Evolutionary conservation across 2,329 filamentous ascomycete genomes (phyloP).

Genomic region (Diplodia sapinea): DNA sequence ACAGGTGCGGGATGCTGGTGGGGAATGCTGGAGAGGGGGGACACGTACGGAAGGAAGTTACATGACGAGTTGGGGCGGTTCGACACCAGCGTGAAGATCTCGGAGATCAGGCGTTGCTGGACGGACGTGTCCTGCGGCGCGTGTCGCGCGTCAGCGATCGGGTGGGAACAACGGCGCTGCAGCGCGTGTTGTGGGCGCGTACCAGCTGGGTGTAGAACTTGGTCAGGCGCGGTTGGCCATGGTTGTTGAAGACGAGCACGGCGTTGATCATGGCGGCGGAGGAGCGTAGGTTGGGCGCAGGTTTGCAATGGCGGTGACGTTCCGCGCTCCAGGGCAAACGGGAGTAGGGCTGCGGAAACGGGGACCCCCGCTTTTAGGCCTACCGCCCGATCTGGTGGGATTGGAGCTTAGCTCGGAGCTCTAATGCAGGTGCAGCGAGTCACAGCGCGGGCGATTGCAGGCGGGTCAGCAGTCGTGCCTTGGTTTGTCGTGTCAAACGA

Average conservation of each 20-base stretch:
- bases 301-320: not conserved
- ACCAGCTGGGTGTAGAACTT: constrained; percentile 99
- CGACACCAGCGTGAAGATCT: constrained; percentile 95
- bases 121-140: constrained; percentile 83
- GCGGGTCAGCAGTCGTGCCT: constrained; percentile 5
- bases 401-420: constrained; percentile 14
- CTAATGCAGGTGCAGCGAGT: constrained; percentile 8
- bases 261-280: constrained; percentile 85
- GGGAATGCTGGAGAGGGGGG: constrained; percentile 33
- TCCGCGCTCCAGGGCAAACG: not conserved
- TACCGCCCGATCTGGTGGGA: constrained; percentile 1
- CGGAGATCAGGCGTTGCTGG: constrained; percentile 93
- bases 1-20: constrained; percentile 12
- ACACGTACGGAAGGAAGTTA: constrained; percentile 82
- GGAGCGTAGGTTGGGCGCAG: constrained; percentile 5
- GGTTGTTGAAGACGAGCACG: constrained; percentile 97
- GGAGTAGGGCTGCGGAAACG: not conserved
- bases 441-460: constrained; percentile 8
- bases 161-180: not conserved
- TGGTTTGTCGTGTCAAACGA: constrained; percentile 6
- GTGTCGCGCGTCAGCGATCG: constrained; percentile 25
- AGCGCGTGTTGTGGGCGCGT: constrained; percentile 32
- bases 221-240: constrained; percentile 92
- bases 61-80: constrained; percentile 90
- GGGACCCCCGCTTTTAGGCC: not conserved